Evolutionary conservation across 2,329 filamentous ascomycete genomes (phyloP).

Genomic region (Apiospora koreana): DNA sequence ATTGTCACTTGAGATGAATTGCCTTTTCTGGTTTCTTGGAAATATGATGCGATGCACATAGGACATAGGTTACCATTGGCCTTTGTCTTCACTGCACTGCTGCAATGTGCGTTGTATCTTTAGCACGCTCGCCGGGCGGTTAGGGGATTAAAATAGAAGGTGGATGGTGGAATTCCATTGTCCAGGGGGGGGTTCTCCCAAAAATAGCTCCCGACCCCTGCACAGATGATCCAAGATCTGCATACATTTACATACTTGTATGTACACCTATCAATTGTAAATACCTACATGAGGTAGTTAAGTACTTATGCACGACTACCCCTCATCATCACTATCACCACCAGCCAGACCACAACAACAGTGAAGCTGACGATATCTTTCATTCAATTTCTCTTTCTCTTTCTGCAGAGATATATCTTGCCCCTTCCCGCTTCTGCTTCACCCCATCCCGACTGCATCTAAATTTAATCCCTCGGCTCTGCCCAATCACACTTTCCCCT

Average conservation of each 20-base stretch:
- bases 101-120: not conserved
- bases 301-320: not conserved
- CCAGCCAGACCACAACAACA: not conserved
- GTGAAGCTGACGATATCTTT: not conserved
- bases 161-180: too few relatives aligned
- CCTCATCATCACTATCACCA: not conserved
- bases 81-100: not conserved
- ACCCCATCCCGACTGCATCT: not conserved
- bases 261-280: too few relatives aligned
- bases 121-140: constrained; percentile 1
- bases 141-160: constrained; percentile 9
- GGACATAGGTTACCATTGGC: too few relatives aligned
- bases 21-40: too few relatives aligned
- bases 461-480: not conserved
- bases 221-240: not conserved
- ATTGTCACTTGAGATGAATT: too few relatives aligned
- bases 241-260: not conserved
- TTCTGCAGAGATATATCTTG: not conserved
- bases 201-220: constrained; percentile 4
- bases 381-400: not conserved
- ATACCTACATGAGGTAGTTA: too few relatives aligned
- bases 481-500: not conserved
- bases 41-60: too few relatives aligned
- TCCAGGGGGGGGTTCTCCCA: not conserved
- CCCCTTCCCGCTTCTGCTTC: not conserved